Base-by-base conservation (phyloP, 768 basidiomycete genomes). In the Lactifluus pinguis region DNA sequence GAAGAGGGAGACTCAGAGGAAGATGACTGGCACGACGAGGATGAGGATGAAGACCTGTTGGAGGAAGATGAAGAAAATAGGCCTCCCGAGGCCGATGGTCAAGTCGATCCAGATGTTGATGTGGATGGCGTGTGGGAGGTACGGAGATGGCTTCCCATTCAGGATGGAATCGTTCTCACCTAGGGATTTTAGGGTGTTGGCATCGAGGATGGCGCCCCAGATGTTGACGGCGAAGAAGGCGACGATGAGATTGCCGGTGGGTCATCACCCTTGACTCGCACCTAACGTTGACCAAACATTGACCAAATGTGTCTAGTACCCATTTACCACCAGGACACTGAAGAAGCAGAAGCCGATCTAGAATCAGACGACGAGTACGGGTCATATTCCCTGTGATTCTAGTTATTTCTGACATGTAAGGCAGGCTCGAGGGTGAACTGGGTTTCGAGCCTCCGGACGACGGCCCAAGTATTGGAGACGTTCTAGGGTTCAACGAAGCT, bases 341-440 rank as follows among this genome's bases (percentile, higher is more conserved):
- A 83, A 63, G 84, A 81, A 34, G 81, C 79, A 51, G 81, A 82
- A 58, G 83, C 78, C 4, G 86, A 85, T 61, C 73, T 80, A 70
- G 76, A 74, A 48, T 87, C 85, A 11, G 84, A 85, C 64, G 86
- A 85, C 65, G 86, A 85, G 76, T 85, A 75, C 53, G 77, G 69
- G 0, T 30, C 34, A 45, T 52, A 25, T 4, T 39, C 17, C 19
- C 25, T 25, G 1, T 34, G 15, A 17, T 38, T 21, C 36, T 55
- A 15, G 25, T 60, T n/a, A 62, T 55, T 64, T 13, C 39, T 45
- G 6, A 53, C 32, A 17, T 55, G 42, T 21, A 15, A 39, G 19
- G 47, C 58, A 75, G 73, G 38, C 70, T 68, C 41, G 70, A 63
- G 13, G 73, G 72, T 49, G 74, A 74, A 29, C 66, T 74, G 3